These are phyloP conservation scores for Daldinia loculata DNA, from an alignment of 495 filamentous ascomycete species.

Conservation along the genomic window DNA sequence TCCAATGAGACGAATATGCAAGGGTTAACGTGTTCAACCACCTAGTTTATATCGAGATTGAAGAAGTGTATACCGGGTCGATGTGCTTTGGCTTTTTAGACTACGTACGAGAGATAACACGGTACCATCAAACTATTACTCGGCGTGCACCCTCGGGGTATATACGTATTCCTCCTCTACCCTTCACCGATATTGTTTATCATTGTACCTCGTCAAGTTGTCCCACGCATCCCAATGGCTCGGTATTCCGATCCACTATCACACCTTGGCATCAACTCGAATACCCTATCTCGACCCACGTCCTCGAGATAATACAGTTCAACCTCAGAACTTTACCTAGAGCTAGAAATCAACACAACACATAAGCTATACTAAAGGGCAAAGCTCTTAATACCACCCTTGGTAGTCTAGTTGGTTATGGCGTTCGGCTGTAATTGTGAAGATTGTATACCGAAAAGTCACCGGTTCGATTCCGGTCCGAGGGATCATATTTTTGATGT, in stretches of 20 bases:
- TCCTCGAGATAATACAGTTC: not conserved
- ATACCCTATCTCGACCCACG: not conserved
- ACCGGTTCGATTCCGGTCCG: conserved; percentile 38
- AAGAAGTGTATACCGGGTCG: not conserved
- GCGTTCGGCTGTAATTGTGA: conserved; percentile 37
- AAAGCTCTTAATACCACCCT: not conserved
- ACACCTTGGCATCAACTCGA: not conserved
- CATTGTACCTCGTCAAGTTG: not conserved
- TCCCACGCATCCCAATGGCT: not conserved
- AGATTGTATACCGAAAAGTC: conserved; percentile 35
- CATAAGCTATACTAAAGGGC: not conserved
- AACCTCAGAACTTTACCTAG: not conserved
- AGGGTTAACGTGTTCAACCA: not conserved
- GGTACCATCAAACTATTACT: not conserved
- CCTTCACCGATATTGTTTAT: not conserved
- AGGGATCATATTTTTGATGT: conserved; percentile 25
- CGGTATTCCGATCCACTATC: not conserved
- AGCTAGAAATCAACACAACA: not conserved
- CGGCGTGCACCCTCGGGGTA: not conserved
- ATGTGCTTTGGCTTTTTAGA: not conserved
- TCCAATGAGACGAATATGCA: not conserved
- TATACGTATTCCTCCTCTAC: not conserved
- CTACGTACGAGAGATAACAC: not conserved
- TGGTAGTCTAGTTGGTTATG: conserved; percentile 40
- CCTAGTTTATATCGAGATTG: not conserved